Evolutionary conservation across 1,284 basidiomycete species (phyloP).

Genomic region (Tausonia pullulans): DNA sequence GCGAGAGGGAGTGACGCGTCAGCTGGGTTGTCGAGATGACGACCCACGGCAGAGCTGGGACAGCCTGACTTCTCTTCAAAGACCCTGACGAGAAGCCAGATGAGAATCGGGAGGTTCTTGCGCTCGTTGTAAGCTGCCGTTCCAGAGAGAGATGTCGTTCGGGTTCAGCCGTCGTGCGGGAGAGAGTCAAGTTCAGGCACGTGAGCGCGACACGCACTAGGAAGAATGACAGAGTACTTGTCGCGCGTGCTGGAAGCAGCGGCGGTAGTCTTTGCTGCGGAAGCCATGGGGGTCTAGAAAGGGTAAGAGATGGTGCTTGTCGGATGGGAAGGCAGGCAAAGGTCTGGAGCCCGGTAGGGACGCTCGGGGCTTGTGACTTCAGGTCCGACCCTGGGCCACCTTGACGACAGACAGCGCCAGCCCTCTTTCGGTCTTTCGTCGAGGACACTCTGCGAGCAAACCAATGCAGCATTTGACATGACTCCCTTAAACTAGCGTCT

Average conservation of each 20-base stretch:
- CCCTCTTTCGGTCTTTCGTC: too few relatives aligned
- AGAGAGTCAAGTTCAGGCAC: background rate
- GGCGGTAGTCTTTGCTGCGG: too few relatives aligned
- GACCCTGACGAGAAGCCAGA: constrained; percentile 66
- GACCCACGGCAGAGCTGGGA: background rate
- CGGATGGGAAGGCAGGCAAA: too few relatives aligned
- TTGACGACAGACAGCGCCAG: too few relatives aligned
- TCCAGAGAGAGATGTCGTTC: constrained; percentile 49
- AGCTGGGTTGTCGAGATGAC: background rate
- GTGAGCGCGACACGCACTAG: background rate
- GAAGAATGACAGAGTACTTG: constrained; percentile 12
- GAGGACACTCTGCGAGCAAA: too few relatives aligned
- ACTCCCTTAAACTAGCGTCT: too few relatives aligned
- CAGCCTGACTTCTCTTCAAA: constrained; percentile 59
- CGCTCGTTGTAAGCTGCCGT: constrained; percentile 76
- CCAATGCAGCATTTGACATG: too few relatives aligned
- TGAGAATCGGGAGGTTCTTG: constrained; percentile 75
- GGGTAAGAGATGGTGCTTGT: too few relatives aligned
- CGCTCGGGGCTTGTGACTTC: too few relatives aligned
- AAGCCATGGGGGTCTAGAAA: too few relatives aligned
- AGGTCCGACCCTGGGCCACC: too few relatives aligned
- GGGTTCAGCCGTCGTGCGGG: background rate
- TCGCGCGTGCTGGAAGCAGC: background rate
- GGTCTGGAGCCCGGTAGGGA: too few relatives aligned
- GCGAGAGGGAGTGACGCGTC: background rate